Base-by-base conservation (phyloP, 2,329 filamentous ascomycete species). In the Grosmannia clavigera region DNA sequence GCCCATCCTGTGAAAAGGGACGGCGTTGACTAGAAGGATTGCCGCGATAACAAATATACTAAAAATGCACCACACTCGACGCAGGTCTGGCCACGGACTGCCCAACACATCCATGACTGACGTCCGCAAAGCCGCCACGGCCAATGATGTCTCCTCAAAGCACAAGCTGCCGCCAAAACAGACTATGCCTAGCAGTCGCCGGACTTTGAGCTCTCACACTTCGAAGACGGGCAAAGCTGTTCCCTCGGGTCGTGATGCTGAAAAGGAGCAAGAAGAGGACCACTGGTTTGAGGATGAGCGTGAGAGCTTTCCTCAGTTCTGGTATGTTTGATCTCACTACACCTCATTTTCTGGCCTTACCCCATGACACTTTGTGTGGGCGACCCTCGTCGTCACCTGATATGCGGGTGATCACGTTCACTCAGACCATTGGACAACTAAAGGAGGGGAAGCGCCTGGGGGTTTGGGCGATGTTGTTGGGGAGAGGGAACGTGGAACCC, bases 291-390 rank as follows among this genome's bases (percentile, higher is more conserved):
- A 81, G 58, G 78, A 84, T 59, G 81, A 83, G 67, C 75, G 81
- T 60, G 82, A 85, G 67, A 83, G 79, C 70, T 85, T 86, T 64
- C 82, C 82, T 27, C 82, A 85, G 68, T 85, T 77, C 67, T 86
- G 83, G 83, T 86, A 77, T 61, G 81, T 78, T n/a, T 51, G 51
- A 65, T 59, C 58, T 60, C 61, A 53, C 29, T 61, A 58, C 61
- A 60, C 40, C 60, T 61, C 66, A 38, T 40, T 14, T 65, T 64
- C 51, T 25, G 51, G 19, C 31, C 51, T 43, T 51, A 55, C 62
- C 65, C 62, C 60, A 59, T 60, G 43, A 46, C 43, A 46, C 19
- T 60, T 35, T 60, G 31, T 56, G 11, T 22, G 33, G 19, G 19
- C 19, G 65, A 63, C 66, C 65, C 43, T 38, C 67, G 33, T 27